These are phyloP conservation scores for Corynespora cassiicola DNA, from an alignment of 2,329 filamentous ascomycete genomes.

Conservation along the genomic window DNA sequence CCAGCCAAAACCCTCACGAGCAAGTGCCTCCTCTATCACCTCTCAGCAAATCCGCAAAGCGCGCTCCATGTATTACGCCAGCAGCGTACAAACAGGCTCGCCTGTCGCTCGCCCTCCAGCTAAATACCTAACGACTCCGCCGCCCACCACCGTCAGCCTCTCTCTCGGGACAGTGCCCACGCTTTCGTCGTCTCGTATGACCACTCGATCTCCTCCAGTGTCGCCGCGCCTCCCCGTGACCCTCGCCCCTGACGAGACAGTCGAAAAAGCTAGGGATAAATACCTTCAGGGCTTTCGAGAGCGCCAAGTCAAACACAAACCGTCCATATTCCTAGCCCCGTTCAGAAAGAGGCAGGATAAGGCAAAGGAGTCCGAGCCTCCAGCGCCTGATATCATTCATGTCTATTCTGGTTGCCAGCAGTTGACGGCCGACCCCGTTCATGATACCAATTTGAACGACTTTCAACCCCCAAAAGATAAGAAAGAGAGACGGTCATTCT, in stretches of 20 bases:
- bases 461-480: conserved; percentile 49
- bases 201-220: conserved; percentile 25
- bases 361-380: conserved; percentile 22
- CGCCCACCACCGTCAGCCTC: conserved; percentile 12
- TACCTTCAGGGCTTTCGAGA: conserved; percentile 50
- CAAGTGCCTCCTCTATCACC: conserved; percentile 27
- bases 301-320: conserved; percentile 48
- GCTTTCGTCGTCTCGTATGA: conserved; percentile 8
- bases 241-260: conserved; percentile 28
- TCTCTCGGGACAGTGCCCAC: conserved; percentile 6
- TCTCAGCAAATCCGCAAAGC: conserved; percentile 47
- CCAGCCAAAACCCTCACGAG: conserved; percentile 29
- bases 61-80: conserved; percentile 48
- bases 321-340: conserved; percentile 51
- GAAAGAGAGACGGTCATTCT: conserved; percentile 66
- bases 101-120: conserved; percentile 40
- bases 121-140: conserved; percentile 38
- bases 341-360: conserved; percentile 52
- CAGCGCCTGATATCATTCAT: conserved; percentile 19
- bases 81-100: conserved; percentile 45
- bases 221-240: conserved; percentile 32
- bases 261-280: conserved; percentile 46
- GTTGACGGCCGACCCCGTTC: conserved; percentile 13
- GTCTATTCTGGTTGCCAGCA: conserved; percentile 16
- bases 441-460: conserved; percentile 21